Evolutionary conservation across 2,329 filamentous ascomycete species (phyloP), one percentile per base, ranked within the genome.

Genomic region (Alternaria gaisen): DNA sequence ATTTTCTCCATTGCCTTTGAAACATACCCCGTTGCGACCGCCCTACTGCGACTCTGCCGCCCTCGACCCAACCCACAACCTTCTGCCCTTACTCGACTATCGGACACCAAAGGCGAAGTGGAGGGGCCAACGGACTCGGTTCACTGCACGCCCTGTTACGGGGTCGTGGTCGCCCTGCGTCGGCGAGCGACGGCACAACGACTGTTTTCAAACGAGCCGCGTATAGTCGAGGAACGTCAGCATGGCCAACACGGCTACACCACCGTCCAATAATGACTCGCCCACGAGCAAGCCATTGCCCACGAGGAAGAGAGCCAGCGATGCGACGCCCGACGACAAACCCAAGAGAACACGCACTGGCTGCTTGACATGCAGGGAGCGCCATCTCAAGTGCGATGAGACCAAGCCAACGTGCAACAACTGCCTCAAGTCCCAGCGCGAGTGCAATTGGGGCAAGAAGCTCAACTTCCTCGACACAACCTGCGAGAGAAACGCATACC

Each of bases 321-420:
- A 72, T 28, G 66, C 65, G 42, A 67, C 70, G 5, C 68, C 73
- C 9, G 74, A 77, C 24, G 79, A 74, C 64, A 94, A 94, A 77
- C 89, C 92, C n/a, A 94, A 90, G 80, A 86, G 94, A 66, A 93
- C 96, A 18, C 88, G 94, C 47, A 97, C 94, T 3, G 94, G 94
- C 38, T 97, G 94, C 77, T 81, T 97, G 67, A 97, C 94, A 3
- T 97, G 94, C 79, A 86, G 94, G 68, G 91, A 97, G 77, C 85
- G 93, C 47, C 94, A 97, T 82, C 83, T 97, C 53, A 97, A 97
- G 79, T 97, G 94, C 77, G 94, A 97, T 74, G 93, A 97, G 78
- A 89, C 84, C 5, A 73, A 84, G 61, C 87, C 87, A 10, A 81
- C 82, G 56, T 90, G 87, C 73, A 83, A 91, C 71, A 97, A 97